Evolutionary conservation across 2,329 filamentous ascomycete species (phyloP), one percentile per base, ranked within the genome.

Genomic region (Acrocalymma vagum): DNA sequence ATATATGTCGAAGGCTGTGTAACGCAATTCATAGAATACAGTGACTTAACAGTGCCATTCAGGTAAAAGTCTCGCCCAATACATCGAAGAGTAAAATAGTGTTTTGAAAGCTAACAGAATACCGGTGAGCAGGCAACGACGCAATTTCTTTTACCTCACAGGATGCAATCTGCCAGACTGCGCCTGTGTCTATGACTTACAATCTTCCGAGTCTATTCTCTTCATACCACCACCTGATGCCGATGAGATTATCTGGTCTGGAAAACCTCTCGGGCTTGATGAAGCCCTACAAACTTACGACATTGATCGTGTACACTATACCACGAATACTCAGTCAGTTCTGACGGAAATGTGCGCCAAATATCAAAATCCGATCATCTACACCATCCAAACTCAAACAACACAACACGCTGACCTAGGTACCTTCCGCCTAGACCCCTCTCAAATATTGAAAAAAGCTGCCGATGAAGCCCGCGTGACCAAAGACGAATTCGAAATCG

Each of bases 81-180:
- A n/a, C n/a, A n/a, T n/a, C n/a, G n/a, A n/a, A n/a, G n/a, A n/a
- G n/a, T n/a, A n/a, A n/a, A n/a, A n/a, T n/a, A n/a, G n/a, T n/a
- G n/a, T n/a, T n/a, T n/a, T n/a, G n/a, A n/a, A n/a, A n/a, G n/a
- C n/a, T n/a, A n/a, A n/a, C n/a, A n/a, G n/a, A n/a, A n/a, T n/a
- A n/a, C n/a, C n/a, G n/a, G n/a, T n/a, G n/a, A 55, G 32, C 28
- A 91, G 90, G 53, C 92, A 96, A 73, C 88, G 92, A 50, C 86
- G 94, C 39, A 88, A 85, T 70, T 99, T 99, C 76, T 96, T 88
- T 81, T 99, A 99, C 72, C 78, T 97, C 29, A 93, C 90, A 16
- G 94, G 94, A 57, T 95, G 85, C 63, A 80, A 85, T 48, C 79
- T 95, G 20, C 82, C 92, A 44, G 91, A 96, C 70, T 87, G 87